A percentile compares a stretch with the other conserved stretches of the same genome.
Conservation (phyloP, 176 grass and related monocot species). For the Carex scoparia region DNA sequence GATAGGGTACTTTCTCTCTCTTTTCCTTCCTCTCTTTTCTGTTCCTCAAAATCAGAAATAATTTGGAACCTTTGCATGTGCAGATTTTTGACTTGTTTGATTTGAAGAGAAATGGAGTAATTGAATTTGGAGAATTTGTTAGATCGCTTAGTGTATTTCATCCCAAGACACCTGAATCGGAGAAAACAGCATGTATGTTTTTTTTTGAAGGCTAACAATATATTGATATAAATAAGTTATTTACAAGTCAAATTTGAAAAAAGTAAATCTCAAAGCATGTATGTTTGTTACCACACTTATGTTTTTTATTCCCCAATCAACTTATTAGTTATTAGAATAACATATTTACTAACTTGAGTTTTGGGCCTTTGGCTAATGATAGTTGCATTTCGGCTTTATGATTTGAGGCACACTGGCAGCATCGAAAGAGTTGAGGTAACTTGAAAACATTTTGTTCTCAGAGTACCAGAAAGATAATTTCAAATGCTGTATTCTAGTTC, state of each 20-base stretch:
- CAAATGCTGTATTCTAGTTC: background rate
- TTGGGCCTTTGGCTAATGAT: background rate
- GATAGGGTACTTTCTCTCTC: constrained; percentile 35
- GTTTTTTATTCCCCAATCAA: no score
- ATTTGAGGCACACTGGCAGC: constrained; percentile 62
- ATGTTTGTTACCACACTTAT: no score
- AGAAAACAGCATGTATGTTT: constrained; percentile 58
- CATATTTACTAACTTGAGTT: background rate
- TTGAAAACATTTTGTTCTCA: background rate
- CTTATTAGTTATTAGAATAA: background rate
- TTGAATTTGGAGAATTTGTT: constrained; percentile 82
- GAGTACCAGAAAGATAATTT: background rate
- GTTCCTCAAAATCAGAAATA: background rate
- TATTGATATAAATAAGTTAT: no score
- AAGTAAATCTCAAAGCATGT: background rate
- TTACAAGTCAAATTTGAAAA: background rate
- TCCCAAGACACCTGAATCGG: constrained; percentile 29
- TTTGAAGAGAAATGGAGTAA: constrained; percentile 50
- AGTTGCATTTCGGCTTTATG: constrained; percentile 84
- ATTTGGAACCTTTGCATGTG: background rate
- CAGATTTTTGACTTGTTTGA: constrained; percentile 72
- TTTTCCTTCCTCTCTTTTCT: background rate
- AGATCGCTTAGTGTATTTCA: constrained; percentile 68
- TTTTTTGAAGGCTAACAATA: background rate
- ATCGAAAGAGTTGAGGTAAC: constrained; percentile 83